Percentiles rank a stretch among this genome's conserved stretches.
Evolutionary conservation across 306 rosid genomes (phyloP).

Genomic region (Sechiopsis laciniata): DNA sequence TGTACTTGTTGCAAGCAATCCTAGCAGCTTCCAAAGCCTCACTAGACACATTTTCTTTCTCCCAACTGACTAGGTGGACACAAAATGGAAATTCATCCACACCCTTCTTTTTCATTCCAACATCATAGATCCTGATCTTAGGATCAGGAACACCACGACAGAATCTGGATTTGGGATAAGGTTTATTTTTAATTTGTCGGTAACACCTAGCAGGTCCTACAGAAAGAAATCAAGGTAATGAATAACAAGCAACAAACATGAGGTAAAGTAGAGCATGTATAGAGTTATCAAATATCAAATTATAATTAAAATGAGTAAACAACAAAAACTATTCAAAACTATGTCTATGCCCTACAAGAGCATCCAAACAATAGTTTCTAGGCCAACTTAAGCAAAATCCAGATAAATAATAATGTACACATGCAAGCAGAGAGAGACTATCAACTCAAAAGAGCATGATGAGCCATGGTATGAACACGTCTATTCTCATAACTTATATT

Average conservation of each 20-base stretch:
- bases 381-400: too few species aligned
- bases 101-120: slow-evolving; percentile 19
- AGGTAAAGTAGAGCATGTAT: background rate
- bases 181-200: slow-evolving; percentile 15
- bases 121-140: slow-evolving; percentile 18
- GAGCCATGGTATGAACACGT: background rate
- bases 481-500: background rate
- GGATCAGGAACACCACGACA: slow-evolving; percentile 20
- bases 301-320: background rate
- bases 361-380: too few species aligned
- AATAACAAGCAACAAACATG: background rate
- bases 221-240: background rate
- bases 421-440: background rate
- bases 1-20: slow-evolving; percentile 16
- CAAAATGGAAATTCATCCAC: slow-evolving; percentile 18
- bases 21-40: slow-evolving; percentile 19
- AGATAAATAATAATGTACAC: background rate
- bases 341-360: background rate
- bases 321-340: background rate
- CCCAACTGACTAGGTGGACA: slow-evolving; percentile 19
- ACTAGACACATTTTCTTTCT: slow-evolving; percentile 16
- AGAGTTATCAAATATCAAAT: background rate
- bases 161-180: slow-evolving; percentile 14
- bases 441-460: slow-evolving; percentile 4
- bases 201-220: slow-evolving; percentile 21